Evolutionary conservation across 768 basidiomycete species (phyloP).

Genomic region (Mycena galericulata): DNA sequence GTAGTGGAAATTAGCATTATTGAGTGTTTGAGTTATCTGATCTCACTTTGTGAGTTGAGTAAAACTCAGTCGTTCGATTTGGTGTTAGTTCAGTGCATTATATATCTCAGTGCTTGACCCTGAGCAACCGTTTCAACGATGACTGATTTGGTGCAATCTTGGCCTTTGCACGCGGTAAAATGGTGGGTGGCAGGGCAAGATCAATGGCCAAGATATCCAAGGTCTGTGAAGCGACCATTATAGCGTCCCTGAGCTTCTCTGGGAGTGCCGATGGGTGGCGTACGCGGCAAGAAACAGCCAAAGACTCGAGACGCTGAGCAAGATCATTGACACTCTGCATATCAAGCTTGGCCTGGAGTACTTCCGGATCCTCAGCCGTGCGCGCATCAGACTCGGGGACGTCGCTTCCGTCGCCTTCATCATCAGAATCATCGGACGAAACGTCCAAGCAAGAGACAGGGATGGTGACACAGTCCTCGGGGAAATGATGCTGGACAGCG

Average conservation of each 20-base stretch:
- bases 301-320: background rate
- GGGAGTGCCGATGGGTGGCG: background rate
- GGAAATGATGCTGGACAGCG: background rate
- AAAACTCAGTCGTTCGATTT: too few relatives aligned
- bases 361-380: background rate
- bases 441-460: background rate
- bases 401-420: too few relatives aligned
- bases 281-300: background rate
- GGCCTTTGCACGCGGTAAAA: background rate
- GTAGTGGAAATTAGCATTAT: too few relatives aligned
- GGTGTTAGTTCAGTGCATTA: too few relatives aligned
- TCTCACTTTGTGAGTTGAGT: too few relatives aligned
- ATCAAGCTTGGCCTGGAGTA: background rate
- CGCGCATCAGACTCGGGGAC: background rate
- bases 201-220: background rate
- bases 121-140: too few relatives aligned
- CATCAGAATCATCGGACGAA: background rate
- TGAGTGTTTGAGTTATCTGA: too few relatives aligned
- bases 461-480: background rate
- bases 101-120: too few relatives aligned
- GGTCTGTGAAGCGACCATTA: background rate
- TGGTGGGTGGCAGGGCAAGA: background rate
- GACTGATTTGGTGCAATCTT: background rate
- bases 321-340: background rate
- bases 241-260: background rate